Evolutionary conservation across 352 stramenopile genomes (phyloP).

Genomic region (Globisporangium emineosum): DNA sequence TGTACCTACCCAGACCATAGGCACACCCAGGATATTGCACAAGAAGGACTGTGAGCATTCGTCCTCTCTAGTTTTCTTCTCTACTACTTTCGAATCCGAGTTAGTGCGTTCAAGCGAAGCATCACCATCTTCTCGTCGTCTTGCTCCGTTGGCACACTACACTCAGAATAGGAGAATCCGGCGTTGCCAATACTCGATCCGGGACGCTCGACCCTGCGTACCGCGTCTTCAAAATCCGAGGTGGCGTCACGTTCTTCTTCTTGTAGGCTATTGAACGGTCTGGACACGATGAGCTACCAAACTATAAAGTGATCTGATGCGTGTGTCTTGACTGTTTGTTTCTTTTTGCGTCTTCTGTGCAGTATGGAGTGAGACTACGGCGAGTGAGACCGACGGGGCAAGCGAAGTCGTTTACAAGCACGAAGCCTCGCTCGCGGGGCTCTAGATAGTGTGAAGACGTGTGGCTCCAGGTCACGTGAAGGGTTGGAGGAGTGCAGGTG

Average conservation of each 20-base stretch:
- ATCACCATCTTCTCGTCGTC: background rate
- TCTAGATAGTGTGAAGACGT: too few species aligned
- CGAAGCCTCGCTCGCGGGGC: background rate
- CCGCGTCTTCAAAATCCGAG: too few species aligned
- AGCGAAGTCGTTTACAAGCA: background rate
- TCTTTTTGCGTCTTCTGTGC: background rate
- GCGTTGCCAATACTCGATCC: too few species aligned
- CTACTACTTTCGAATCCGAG: background rate
- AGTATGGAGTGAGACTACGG: background rate
- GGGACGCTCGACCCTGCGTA: too few species aligned
- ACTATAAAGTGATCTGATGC: background rate
- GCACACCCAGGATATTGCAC: too few species aligned
- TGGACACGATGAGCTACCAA: background rate
- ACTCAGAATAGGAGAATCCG: too few species aligned
- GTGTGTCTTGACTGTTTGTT: background rate
- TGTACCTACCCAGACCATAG: too few species aligned
- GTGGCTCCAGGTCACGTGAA: too few species aligned
- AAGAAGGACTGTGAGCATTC: too few species aligned
- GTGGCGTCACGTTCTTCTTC: background rate
- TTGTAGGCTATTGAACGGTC: background rate
- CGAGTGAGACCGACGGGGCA: background rate
- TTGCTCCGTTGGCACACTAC: too few species aligned
- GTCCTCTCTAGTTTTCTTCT: too few species aligned
- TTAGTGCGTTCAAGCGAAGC: background rate
- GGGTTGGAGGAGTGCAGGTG: too few species aligned